These are phyloP conservation scores for Saccharomyces hybrid DNA, from an alignment of 1,139 yeast species.

Conservation along the genomic window DNA sequence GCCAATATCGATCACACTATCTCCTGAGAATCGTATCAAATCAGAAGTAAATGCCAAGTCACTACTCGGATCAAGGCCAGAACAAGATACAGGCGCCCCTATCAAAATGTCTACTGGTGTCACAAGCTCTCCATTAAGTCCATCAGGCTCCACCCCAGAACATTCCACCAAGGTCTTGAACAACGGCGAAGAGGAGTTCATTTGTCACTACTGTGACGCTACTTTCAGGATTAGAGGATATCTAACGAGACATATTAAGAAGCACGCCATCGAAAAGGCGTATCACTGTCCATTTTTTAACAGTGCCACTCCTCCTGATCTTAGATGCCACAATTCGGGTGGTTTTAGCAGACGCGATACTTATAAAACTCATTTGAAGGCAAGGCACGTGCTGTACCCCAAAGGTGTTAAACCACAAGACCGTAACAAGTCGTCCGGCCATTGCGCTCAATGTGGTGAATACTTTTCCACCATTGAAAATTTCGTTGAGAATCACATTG, in stretches of 20 bases:
- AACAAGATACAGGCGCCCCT: background rate
- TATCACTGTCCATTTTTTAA: conserved; percentile 82
- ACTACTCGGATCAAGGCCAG: background rate
- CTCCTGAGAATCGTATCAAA: background rate
- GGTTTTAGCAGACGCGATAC: conserved; percentile 95
- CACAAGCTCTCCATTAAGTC: background rate
- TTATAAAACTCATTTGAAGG: conserved; percentile 86
- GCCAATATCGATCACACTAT: background rate
- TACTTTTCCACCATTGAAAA: conserved; percentile 66
- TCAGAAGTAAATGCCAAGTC: background rate
- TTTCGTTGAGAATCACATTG: conserved; percentile 90
- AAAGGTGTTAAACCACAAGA: conserved; percentile 72
- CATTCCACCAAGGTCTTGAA: background rate
- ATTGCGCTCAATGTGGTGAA: conserved; percentile 77
- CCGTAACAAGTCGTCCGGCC: conserved; percentile 61
- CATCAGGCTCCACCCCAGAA: background rate
- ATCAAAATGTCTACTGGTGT: background rate
- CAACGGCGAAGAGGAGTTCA: conserved; percentile 5
- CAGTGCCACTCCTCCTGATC: conserved; percentile 37
- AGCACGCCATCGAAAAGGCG: conserved; percentile 80
- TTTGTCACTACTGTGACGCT: conserved; percentile 70
- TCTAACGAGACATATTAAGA: conserved; percentile 84
- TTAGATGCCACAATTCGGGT: conserved; percentile 81
- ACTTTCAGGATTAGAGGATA: conserved; percentile 81
- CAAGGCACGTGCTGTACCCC: conserved; percentile 86